These are phyloP conservation scores for Hyphopichia homilentoma DNA, from an alignment of 805 yeast species.

Conservation along the genomic window DNA sequence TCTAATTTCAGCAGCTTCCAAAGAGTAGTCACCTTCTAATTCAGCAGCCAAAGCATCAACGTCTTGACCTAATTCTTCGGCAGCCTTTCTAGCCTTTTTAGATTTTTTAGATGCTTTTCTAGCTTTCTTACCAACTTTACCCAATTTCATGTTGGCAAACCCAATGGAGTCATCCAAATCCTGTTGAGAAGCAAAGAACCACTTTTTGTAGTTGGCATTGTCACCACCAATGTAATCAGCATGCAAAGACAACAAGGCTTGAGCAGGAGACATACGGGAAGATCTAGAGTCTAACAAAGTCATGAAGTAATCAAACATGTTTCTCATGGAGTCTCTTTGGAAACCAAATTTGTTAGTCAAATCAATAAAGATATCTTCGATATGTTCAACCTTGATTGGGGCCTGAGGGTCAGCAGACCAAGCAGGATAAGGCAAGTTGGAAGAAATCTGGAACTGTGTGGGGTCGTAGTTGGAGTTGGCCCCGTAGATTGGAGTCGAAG, in stretches of 20 bases:
- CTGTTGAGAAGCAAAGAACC: slow-evolving; percentile 87
- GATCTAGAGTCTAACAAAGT: slow-evolving; percentile 77
- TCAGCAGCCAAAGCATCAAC: slow-evolving; percentile 60
- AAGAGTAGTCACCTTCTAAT: slow-evolving; percentile 79
- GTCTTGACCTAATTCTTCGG: slow-evolving; percentile 61
- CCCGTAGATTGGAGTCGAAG: slow-evolving; percentile 91
- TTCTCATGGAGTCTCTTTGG: slow-evolving; percentile 92
- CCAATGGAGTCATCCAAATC: slow-evolving; percentile 85
- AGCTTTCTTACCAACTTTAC: slow-evolving; percentile 73
- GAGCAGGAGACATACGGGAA: slow-evolving; percentile 86
- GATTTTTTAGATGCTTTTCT: slow-evolving; percentile 79
- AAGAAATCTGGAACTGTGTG: slow-evolving; percentile 60
- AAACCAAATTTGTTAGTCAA: slow-evolving; percentile 81
- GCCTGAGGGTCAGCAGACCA: slow-evolving; percentile 96
- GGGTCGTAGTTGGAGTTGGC: slow-evolving; percentile 57
- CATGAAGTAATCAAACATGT: slow-evolving; percentile 86
- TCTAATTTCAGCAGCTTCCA: slow-evolving; percentile 79
- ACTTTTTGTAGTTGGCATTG: slow-evolving; percentile 76
- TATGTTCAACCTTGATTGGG: slow-evolving; percentile 77
- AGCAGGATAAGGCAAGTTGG: slow-evolving; percentile 96
- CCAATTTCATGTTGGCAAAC: slow-evolving; percentile 74
- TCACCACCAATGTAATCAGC: slow-evolving; percentile 91
- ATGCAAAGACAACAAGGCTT: slow-evolving; percentile 76
- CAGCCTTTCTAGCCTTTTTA: slow-evolving; percentile 69
- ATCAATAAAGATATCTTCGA: slow-evolving; percentile 83